Percentiles rank a stretch among this genome's conserved stretches.
Evolutionary conservation across 2,329 filamentous ascomycete genomes (phyloP).

Genomic region (Karstenula rhodostoma): DNA sequence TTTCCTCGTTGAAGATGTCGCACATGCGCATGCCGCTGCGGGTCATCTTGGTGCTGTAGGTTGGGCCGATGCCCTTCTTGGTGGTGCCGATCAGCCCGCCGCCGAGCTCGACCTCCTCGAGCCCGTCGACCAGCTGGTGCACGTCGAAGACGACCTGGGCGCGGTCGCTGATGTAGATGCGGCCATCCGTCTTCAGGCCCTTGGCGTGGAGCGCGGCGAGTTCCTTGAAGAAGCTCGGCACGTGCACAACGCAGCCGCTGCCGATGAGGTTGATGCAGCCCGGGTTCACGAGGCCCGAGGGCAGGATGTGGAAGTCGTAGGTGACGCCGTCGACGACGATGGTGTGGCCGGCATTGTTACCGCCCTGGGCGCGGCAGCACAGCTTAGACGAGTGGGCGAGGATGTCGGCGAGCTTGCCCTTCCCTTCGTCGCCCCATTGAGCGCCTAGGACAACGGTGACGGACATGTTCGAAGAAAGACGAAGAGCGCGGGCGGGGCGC

Average conservation of each 20-base stretch:
- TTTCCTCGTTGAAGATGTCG: constrained; percentile 72
- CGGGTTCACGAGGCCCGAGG: constrained; percentile 75
- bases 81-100: not conserved
- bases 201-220: constrained; percentile 67
- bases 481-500: constrained; percentile 20
- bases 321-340: constrained; percentile 57
- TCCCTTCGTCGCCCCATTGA: constrained; percentile 68
- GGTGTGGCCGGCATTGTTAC: constrained; percentile 65
- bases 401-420: constrained; percentile 68
- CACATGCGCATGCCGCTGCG: constrained; percentile 71
- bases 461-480: constrained; percentile 47
- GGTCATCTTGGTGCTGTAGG: constrained; percentile 69
- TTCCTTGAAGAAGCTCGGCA: constrained; percentile 73
- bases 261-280: constrained; percentile 76
- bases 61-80: constrained; percentile 52
- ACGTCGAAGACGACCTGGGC: constrained; percentile 71
- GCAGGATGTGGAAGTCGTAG: constrained; percentile 52
- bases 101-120: constrained; percentile 65
- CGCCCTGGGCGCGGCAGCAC: constrained; percentile 67
- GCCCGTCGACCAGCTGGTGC: constrained; percentile 72
- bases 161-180: constrained; percentile 71
- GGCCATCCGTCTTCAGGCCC: constrained; percentile 65
- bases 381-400: constrained; percentile 62
- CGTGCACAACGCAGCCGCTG: constrained; percentile 71
- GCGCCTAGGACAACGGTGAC: constrained; percentile 67